Conservation (phyloP, 2,329 filamentous ascomycete species). For the Colletotrichum brevisporum region DNA sequence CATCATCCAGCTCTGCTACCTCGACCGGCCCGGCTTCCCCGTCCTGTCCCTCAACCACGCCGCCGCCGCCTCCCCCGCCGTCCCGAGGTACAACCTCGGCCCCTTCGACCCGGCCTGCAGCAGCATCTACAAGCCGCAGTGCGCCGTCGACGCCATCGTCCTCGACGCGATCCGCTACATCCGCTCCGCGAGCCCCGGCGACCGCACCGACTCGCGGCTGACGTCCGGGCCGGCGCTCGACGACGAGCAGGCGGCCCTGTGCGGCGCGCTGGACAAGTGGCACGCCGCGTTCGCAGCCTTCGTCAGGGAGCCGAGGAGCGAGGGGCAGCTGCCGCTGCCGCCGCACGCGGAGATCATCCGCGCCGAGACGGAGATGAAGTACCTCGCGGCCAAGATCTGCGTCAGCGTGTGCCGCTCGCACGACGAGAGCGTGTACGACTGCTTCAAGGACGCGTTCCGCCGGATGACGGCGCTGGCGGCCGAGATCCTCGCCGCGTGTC, state of each 20-base stretch:
- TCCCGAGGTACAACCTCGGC: constrained; percentile 14
- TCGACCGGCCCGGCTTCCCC: constrained; percentile 24
- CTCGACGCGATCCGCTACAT: constrained; percentile 35
- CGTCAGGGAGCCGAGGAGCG: constrained; percentile 3
- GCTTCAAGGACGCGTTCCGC: constrained; percentile 24
- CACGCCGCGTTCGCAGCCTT: constrained; percentile 33
- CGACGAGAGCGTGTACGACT: constrained; percentile 36
- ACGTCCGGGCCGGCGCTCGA: constrained; percentile 26
- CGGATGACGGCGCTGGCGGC: constrained; percentile 21
- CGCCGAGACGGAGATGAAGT: constrained; percentile 37
- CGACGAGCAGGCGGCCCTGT: constrained; percentile 29
- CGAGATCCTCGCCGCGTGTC: constrained; percentile 10
- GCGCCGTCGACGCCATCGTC: constrained; percentile 35
- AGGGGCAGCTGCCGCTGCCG: constrained; percentile 15
- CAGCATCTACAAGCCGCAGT: constrained; percentile 33
- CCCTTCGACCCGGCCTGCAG: constrained; percentile 26
- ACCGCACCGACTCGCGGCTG: constrained; percentile 34
- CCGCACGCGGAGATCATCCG: constrained; percentile 24
- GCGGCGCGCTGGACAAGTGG: constrained; percentile 27
- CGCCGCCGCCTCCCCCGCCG: not conserved
- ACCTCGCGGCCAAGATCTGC: constrained; percentile 32
- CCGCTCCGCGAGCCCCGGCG: constrained; percentile 21
- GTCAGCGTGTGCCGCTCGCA: constrained; percentile 33
- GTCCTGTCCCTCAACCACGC: constrained; percentile 19
- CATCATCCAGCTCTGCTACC: constrained; percentile 35